These are phyloP conservation scores for Lichtheimia corymbifera DNA, from an alignment of 371 early-diverging fungal genomes.

Conservation along the genomic window DNA sequence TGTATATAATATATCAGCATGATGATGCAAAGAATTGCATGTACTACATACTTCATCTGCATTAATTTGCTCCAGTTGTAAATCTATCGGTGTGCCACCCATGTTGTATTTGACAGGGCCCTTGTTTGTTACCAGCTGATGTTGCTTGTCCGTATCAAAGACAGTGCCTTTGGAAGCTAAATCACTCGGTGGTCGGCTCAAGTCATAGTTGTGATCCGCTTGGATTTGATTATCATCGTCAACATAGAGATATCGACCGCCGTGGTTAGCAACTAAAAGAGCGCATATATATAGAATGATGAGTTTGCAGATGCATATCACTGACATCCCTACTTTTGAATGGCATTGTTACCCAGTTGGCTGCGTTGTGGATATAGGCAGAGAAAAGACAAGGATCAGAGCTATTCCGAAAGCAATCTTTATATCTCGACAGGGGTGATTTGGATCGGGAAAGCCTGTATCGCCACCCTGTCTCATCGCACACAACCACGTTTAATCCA, in stretches of 20 bases:
- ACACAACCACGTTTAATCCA: too few relatives aligned
- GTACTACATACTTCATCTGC: slow-evolving; percentile 8
- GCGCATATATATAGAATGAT: background rate
- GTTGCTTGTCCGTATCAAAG: slow-evolving; percentile 12
- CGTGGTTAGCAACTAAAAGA: slow-evolving; percentile 21
- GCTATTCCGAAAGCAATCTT: background rate
- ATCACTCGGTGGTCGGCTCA: slow-evolving; percentile 13
- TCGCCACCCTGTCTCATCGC: too few relatives aligned
- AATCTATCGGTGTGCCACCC: slow-evolving; percentile 2
- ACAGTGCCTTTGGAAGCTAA: slow-evolving; percentile 14
- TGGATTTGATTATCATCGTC: slow-evolving; percentile 15
- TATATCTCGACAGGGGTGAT: background rate
- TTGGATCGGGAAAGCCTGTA: too few relatives aligned
- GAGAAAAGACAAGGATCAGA: slow-evolving; percentile 7
- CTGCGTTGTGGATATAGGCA: background rate
- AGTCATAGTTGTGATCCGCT: slow-evolving; percentile 17
- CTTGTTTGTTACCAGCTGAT: slow-evolving; percentile 3
- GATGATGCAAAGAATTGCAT: too few relatives aligned
- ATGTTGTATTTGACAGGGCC: slow-evolving; percentile 5
- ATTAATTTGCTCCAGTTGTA: slow-evolving; percentile 11
- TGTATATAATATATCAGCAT: background rate
- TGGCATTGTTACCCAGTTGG: slow-evolving; percentile 8
- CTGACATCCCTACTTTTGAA: slow-evolving; percentile 13
- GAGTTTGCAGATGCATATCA: background rate
- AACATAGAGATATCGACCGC: slow-evolving; percentile 23